Conservation (phyloP, 768 basidiomycete species). For the Tricholoma hemisulphureum region DNA sequence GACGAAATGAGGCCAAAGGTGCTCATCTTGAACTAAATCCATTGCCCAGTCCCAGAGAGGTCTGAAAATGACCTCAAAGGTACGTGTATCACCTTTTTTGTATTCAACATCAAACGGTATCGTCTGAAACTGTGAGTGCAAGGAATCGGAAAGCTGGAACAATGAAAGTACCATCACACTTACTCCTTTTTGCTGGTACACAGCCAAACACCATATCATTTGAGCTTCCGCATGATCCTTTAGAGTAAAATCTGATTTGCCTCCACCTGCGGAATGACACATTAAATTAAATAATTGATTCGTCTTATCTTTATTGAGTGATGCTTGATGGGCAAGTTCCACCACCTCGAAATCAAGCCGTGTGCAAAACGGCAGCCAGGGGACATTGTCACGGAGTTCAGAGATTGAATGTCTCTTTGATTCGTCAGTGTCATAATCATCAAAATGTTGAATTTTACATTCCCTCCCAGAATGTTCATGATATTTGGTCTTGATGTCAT, state of each 20-base stretch:
- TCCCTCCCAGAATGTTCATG: constrained; percentile 19
- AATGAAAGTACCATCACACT: not conserved
- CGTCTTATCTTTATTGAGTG: constrained; percentile 17
- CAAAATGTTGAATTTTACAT: constrained; percentile 11
- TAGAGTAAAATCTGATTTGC: constrained; percentile 4
- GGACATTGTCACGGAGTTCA: constrained; percentile 11
- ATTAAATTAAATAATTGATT: constrained; percentile 20
- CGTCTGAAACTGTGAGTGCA: not conserved
- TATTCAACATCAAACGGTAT: constrained; percentile 3
- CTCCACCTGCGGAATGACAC: not conserved
- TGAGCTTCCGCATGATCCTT: not conserved
- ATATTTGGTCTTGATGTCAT: constrained; percentile 16
- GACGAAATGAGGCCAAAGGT: constrained; percentile 2
- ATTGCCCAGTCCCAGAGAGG: constrained; percentile 16
- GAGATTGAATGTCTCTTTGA: not conserved
- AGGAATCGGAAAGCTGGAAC: too few relatives aligned
- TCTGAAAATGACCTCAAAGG: constrained; percentile 7
- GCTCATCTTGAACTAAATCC: constrained; percentile 9
- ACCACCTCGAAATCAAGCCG: constrained; percentile 28
- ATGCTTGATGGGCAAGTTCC: constrained; percentile 20
- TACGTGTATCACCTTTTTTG: not conserved
- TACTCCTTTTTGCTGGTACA: not conserved
- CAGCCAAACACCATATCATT: constrained; percentile 4
- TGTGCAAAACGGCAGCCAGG: constrained; percentile 26
- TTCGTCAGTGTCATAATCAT: constrained; percentile 5